A percentile compares a stretch with the other conserved stretches of the same genome.
These are phyloP conservation scores for Dissoconium aciculare DNA, from an alignment of 2,329 filamentous ascomycete genomes.

Conservation along the genomic window DNA sequence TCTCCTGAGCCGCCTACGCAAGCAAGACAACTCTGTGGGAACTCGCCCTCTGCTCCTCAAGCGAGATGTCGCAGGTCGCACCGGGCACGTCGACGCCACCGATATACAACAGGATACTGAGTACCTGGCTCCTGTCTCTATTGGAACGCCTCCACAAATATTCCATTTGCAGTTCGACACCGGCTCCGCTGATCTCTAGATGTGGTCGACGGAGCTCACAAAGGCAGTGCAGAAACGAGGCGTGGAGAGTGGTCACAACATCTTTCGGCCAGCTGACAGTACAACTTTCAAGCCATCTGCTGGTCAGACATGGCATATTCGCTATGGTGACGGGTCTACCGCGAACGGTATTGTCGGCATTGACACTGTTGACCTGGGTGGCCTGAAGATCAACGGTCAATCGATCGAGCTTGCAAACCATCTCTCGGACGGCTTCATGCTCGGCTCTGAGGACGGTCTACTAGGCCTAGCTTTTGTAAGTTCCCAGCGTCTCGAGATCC, in stretches of 20 bases:
- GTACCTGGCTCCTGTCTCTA: constrained; percentile 48
- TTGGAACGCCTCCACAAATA: constrained; percentile 50
- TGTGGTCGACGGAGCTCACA: constrained; percentile 18
- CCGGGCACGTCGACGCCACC: constrained; percentile 25
- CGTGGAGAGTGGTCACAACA: constrained; percentile 30
- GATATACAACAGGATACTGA: constrained; percentile 53
- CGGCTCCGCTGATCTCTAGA: constrained; percentile 54
- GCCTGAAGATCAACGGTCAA: constrained; percentile 46
- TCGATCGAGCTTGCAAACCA: constrained; percentile 48
- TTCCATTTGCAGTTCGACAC: constrained; percentile 53
- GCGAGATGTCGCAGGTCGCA: constrained; percentile 7
- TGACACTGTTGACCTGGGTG: constrained; percentile 48
- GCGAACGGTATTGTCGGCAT: constrained; percentile 51
- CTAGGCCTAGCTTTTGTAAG: constrained; percentile 51
- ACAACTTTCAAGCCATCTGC: constrained; percentile 39
- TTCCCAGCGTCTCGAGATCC: constrained; percentile 17
- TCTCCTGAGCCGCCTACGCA: constrained; percentile 5
- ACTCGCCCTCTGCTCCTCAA: constrained; percentile 4
- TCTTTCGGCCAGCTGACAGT: constrained; percentile 48
- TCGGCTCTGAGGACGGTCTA: constrained; percentile 46
- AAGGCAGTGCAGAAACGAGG: constrained; percentile 17
- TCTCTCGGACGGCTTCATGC: constrained; percentile 43
- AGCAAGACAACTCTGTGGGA: constrained; percentile 5
- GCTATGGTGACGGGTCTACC: constrained; percentile 53
- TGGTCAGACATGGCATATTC: constrained; percentile 47